Percentiles rank a stretch among this genome's conserved stretches.
phyloP scores from a whole-genome alignment of 2,329 filamentous ascomycete species.

The Cladophialophora psammophila region DNA sequence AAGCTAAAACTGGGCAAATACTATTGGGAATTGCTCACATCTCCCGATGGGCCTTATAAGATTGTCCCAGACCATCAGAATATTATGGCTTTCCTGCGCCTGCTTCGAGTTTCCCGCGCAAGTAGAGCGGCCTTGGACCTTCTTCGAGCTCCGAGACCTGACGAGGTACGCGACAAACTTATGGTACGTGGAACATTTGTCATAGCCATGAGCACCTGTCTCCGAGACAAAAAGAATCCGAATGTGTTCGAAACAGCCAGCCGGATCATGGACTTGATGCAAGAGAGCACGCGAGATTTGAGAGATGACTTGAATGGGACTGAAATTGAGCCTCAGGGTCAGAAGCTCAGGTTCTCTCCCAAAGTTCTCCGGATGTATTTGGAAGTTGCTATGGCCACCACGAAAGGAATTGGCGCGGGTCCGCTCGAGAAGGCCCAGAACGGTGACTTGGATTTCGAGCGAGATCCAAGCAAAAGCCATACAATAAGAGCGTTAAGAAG shows the following conservation, averaged over 20 bases:
- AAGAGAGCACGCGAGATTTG: conserved; percentile 30
- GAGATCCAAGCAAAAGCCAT: conserved; percentile 38
- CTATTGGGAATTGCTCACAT: conserved; percentile 80
- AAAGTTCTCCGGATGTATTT: conserved; percentile 39
- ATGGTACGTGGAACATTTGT: conserved; percentile 65
- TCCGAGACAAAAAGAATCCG: conserved; percentile 78
- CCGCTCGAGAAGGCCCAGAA: conserved; percentile 31
- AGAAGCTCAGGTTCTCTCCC: conserved; percentile 33
- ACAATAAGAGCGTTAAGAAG: conserved; percentile 35
- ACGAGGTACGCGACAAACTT: conserved; percentile 56
- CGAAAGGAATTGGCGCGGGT: conserved; percentile 34
- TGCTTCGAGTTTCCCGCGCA: conserved; percentile 70
- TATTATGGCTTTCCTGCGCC: conserved; percentile 71
- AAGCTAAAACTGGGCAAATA: conserved; percentile 68
- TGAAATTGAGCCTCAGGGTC: conserved; percentile 13
- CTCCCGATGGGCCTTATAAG: conserved; percentile 54
- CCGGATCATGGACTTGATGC: conserved; percentile 71
- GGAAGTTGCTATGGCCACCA: conserved; percentile 38
- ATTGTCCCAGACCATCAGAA: conserved; percentile 76
- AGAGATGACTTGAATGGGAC: background rate
- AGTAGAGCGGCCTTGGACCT: conserved; percentile 68
- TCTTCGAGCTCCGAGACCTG: conserved; percentile 57
- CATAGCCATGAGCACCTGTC: conserved; percentile 76
- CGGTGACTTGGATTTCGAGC: conserved; percentile 38
- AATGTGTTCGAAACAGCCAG: conserved; percentile 71